A percentile compares a stretch with the other conserved stretches of the same genome.
Evolutionary conservation across 1,284 basidiomycete genomes (phyloP).

Genomic region (Ceratobasidium sp.): DNA sequence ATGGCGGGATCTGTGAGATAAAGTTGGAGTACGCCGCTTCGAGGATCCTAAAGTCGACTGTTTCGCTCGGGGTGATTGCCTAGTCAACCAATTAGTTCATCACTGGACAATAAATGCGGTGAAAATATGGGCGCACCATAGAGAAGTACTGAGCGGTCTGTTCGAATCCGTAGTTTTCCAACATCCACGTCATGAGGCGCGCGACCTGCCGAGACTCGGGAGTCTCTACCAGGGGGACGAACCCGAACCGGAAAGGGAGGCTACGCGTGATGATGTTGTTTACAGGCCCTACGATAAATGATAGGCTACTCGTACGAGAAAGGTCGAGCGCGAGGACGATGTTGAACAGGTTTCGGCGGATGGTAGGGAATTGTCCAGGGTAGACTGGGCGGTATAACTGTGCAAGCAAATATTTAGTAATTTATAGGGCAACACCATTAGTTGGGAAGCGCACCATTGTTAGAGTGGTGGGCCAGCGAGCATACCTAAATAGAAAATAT

Average conservation of each 20-base stretch:
- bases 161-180: conserved; percentile 72
- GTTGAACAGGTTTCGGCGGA: conserved; percentile 85
- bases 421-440: too few relatives aligned
- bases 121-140: conserved; percentile 60
- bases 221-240: conserved; percentile 79
- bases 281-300: conserved; percentile 74
- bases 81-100: neutral
- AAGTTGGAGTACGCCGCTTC: conserved; percentile 30
- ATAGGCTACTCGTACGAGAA: conserved; percentile 69
- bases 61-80: conserved; percentile 29
- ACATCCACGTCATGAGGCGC: conserved; percentile 75
- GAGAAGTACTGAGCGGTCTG: conserved; percentile 73
- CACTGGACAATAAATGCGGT: neutral
- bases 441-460: conserved; percentile 61
- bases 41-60: conserved; percentile 40
- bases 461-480: conserved; percentile 67
- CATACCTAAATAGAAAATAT: conserved; percentile 61
- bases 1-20: conserved; percentile 17
- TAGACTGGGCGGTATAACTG: conserved; percentile 79
- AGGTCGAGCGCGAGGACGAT: conserved; percentile 84
- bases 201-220: conserved; percentile 79
- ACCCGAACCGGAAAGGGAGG: conserved; percentile 84
- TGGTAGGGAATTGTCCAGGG: conserved; percentile 80
- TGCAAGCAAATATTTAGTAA: conserved; percentile 40
- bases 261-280: conserved; percentile 77